Evolutionary conservation across 345 rosid genomes (phyloP), one percentile per base, ranked within the genome.

Genomic region (Boechera divaricarpa): DNA sequence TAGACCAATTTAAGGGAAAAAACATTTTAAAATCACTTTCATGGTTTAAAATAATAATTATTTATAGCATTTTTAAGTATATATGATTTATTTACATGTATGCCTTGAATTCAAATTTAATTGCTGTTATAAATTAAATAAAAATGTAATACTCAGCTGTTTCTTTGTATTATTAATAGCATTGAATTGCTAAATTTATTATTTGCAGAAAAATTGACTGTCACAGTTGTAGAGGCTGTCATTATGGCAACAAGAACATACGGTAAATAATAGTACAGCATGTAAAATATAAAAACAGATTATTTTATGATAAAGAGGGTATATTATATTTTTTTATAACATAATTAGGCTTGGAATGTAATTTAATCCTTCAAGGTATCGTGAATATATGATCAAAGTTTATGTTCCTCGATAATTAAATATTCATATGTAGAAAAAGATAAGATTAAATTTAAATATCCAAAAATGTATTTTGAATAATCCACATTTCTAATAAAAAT

Each of bases 151-250:
- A 63, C 33, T 42, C 77, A 31, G 18, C 52, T 10, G 49, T 36
- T 61, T 72, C 49, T 28, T 38, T 36, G 26, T 72, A 26, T 35
- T 32, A 21, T 48, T 44, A 62, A 31, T 16, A 68, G 56, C 75
- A 69, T 76, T 69, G 7, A 52, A 61, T 62, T 42, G 58, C n/a
- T 28, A 61, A 42, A 77, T 62, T 77, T 77, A 69, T 62, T 61
- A 45, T 61, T 62, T 77, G 75, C 80, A 77, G 80, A 24, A 69
- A 65, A 67, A 13, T 75, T 67, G 61, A 75, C 79, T 59, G 48
- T 51, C 74, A 51, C 69, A 60, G 55, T 67, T 52, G 69, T 51
- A 60, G 56, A 76, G 79, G 18, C 29, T 15, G 74, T 51, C 79
- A 68, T 59, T n/a, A 60, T 49, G 38, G 55, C 74, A 60, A 59